phyloP scores from a whole-genome alignment of 495 filamentous ascomycete genomes.

The Viridothelium virens region DNA sequence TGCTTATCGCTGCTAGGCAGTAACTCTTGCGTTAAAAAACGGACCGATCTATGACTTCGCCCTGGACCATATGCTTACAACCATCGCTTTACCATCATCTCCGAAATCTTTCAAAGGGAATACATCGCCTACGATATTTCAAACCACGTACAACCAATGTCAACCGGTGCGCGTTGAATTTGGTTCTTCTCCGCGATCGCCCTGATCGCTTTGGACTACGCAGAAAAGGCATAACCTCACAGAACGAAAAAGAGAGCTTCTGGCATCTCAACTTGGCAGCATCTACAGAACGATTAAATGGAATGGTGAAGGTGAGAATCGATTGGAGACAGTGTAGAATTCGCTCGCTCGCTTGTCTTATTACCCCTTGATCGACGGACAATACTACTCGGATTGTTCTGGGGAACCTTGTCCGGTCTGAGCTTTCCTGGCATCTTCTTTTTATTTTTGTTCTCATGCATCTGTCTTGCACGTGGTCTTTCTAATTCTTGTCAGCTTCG shows the following conservation, averaged over 20 bases:
- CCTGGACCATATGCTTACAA: not conserved
- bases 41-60: not conserved
- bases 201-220: conserved; percentile 4
- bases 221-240: not conserved
- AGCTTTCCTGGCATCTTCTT: conserved; percentile 8
- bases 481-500: conserved; percentile 3
- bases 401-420: not conserved
- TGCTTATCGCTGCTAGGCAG: conserved; percentile 42
- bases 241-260: not conserved
- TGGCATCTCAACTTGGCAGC: conserved; percentile 9
- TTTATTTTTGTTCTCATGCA: conserved; percentile 1
- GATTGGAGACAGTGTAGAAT: not conserved
- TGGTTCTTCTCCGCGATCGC: conserved; percentile 2
- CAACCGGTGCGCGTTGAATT: not conserved
- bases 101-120: not conserved
- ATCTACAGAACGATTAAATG: not conserved
- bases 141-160: conserved; percentile 12
- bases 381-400: not conserved
- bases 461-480: conserved; percentile 7
- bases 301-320: not conserved
- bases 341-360: not conserved
- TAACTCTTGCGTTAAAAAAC: not conserved
- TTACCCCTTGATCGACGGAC: not conserved
- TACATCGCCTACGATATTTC: not conserved
- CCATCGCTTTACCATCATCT: not conserved